A percentile compares a stretch with the other conserved stretches of the same genome.
Evolutionary conservation across 2,329 filamentous ascomycete species (phyloP).

Genomic region (Epichloe gansuensis): DNA sequence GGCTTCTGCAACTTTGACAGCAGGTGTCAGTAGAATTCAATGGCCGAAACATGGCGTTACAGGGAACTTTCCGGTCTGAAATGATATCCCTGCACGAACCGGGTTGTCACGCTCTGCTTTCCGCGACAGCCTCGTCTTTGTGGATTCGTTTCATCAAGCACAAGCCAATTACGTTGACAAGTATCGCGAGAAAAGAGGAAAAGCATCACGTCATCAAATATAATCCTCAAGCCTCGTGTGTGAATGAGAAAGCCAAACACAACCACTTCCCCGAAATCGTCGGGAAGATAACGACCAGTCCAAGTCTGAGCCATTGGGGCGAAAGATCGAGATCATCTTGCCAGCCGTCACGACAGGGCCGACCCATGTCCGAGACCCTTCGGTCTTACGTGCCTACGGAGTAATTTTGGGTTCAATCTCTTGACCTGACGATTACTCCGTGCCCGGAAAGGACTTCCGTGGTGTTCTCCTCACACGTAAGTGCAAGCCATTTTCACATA

Average conservation of each 20-base stretch:
- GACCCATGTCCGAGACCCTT: background rate
- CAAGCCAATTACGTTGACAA: background rate
- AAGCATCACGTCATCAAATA: background rate
- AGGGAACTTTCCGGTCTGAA: background rate
- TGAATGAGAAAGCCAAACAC: too few species aligned
- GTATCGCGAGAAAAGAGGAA: background rate
- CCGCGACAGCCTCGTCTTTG: background rate
- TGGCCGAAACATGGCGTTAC: background rate
- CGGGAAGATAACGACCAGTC: background rate
- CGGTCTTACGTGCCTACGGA: background rate
- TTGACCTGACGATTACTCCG: background rate
- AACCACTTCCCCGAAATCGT: background rate
- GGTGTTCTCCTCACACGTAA: constrained; percentile 1
- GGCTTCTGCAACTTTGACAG: too few species aligned
- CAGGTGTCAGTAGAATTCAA: background rate
- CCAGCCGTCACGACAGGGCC: background rate
- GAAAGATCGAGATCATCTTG: background rate
- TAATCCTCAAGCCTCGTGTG: background rate
- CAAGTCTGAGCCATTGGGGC: background rate
- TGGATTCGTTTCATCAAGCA: background rate
- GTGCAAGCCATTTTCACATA: background rate
- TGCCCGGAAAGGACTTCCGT: background rate
- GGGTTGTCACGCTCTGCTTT: background rate
- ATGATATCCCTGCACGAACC: background rate
- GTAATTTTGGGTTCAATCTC: background rate